A percentile compares a stretch with the other conserved stretches of the same genome.
Evolutionary conservation across 2,329 filamentous ascomycete species (phyloP).

Genomic region (Cladosporium cucumerinum): DNA sequence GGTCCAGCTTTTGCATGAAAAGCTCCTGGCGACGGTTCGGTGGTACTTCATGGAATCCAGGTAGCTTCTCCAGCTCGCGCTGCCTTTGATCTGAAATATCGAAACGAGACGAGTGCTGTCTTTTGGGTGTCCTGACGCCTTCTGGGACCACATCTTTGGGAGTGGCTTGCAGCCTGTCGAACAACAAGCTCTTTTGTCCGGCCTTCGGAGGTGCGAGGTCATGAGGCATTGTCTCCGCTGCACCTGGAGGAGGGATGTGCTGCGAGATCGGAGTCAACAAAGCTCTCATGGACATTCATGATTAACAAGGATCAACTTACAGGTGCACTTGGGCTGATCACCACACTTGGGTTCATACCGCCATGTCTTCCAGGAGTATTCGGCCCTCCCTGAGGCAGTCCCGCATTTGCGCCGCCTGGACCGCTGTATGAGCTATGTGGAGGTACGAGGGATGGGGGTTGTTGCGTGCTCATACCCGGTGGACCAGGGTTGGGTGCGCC

Average conservation of each 20-base stretch:
- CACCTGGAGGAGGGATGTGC: slow-evolving; percentile 90
- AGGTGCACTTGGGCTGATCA: slow-evolving; percentile 91
- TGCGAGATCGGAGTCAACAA: slow-evolving; percentile 37
- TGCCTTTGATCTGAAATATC: slow-evolving; percentile 89
- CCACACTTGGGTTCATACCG: slow-evolving; percentile 65
- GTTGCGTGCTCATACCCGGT: slow-evolving; percentile 15
- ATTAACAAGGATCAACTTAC: slow-evolving; percentile 52
- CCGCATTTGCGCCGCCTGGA: slow-evolving; percentile 27
- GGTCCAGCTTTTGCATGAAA: slow-evolving; percentile 99
- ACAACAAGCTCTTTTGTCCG: slow-evolving; percentile 82
- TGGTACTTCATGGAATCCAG: slow-evolving; percentile 95
- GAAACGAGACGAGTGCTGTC: slow-evolving; percentile 95
- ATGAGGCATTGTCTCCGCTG: slow-evolving; percentile 95
- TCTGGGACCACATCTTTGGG: slow-evolving; percentile 90
- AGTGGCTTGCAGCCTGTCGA: slow-evolving; percentile 84
- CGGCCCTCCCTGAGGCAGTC: slow-evolving; percentile 15
- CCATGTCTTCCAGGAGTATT: slow-evolving; percentile 31
- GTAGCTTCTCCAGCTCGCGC: slow-evolving; percentile 92
- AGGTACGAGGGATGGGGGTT: slow-evolving; percentile 9
- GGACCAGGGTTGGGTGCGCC: slow-evolving; percentile 33
- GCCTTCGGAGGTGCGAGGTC: slow-evolving; percentile 92
- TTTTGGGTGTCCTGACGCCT: slow-evolving; percentile 88
- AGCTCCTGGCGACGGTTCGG: slow-evolving; percentile 92
- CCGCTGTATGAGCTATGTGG: slow-evolving; percentile 17
- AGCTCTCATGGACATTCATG: slow-evolving; percentile 3